Conservation (phyloP, 768 basidiomycete genomes). For the Kwoniella sp. region DNA sequence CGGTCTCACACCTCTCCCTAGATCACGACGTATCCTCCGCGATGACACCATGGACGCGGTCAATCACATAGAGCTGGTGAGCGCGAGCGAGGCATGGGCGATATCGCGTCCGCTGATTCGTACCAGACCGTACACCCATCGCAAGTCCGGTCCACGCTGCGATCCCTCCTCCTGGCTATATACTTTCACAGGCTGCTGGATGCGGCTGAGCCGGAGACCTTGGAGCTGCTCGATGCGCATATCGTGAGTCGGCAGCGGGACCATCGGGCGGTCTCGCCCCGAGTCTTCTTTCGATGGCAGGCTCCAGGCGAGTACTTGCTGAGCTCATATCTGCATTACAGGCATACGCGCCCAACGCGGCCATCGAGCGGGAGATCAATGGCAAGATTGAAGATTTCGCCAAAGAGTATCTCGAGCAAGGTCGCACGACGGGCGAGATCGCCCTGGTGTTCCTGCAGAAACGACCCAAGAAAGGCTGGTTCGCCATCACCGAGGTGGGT, state of each 20-base stretch:
- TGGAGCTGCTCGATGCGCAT: conserved; percentile 30
- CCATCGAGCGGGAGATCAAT: conserved; percentile 12
- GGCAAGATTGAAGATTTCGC: conserved; percentile 18
- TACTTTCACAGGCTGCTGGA: conserved; percentile 41
- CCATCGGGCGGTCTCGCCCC: no score
- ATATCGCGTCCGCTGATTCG: background rate
- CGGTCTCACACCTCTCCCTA: no score
- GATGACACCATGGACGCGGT: conserved; percentile 18
- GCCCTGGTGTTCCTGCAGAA: conserved; percentile 42
- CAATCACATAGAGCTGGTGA: conserved; percentile 18
- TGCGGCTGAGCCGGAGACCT: conserved; percentile 32
- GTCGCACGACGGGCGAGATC: conserved; percentile 16
- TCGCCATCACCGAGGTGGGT: conserved; percentile 44
- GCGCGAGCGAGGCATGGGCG: background rate
- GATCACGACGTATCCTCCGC: no score
- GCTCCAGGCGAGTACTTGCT: background rate
- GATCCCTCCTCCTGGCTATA: conserved; percentile 29
- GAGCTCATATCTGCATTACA: background rate
- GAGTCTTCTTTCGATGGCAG: background rate
- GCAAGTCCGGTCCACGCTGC: conserved; percentile 26
- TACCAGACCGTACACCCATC: conserved; percentile 21
- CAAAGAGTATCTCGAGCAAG: conserved; percentile 3
- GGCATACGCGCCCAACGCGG: conserved; percentile 1
- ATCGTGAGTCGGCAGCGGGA: conserved; percentile 23
- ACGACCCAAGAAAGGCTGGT: conserved; percentile 41